phyloP scores from a whole-genome alignment of 202 grass and related monocot genomes.

The Thinopyrum obtusiflorum region DNA sequence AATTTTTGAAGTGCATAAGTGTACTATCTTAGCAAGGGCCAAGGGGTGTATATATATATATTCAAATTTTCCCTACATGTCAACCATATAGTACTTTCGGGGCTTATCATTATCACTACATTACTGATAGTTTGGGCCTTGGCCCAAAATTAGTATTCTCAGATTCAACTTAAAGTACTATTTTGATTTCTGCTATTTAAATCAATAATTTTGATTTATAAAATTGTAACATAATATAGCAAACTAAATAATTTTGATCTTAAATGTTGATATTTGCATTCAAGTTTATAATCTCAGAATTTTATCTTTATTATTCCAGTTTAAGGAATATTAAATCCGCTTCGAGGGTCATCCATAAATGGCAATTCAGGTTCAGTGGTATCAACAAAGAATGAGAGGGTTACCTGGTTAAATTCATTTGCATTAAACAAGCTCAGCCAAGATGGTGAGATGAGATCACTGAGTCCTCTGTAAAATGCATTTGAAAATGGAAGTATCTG shows the following conservation, averaged over 20 bases:
- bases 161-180: neutral
- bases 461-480: conserved; percentile 92
- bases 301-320: neutral
- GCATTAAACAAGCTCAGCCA: conserved; percentile 98
- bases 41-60: neutral
- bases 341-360: neutral
- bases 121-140: neutral
- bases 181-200: neutral
- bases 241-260: neutral
- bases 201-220: neutral
- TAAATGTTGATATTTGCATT: neutral
- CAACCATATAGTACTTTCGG: neutral
- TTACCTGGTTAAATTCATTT: conserved; percentile 99
- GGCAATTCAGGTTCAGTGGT: neutral
- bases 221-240: neutral
- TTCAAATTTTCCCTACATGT: neutral
- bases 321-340: neutral
- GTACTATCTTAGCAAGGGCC: neutral
- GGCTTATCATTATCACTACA: neutral
- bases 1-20: neutral
- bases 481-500: conserved; percentile 95
- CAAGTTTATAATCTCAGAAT: neutral
- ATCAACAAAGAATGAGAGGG: conserved; percentile 1
- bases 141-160: neutral
- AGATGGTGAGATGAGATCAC: conserved; percentile 85